Evolutionary conservation across 805 yeast genomes (phyloP).

Genomic region (Cyberlindnera lachancei): DNA sequence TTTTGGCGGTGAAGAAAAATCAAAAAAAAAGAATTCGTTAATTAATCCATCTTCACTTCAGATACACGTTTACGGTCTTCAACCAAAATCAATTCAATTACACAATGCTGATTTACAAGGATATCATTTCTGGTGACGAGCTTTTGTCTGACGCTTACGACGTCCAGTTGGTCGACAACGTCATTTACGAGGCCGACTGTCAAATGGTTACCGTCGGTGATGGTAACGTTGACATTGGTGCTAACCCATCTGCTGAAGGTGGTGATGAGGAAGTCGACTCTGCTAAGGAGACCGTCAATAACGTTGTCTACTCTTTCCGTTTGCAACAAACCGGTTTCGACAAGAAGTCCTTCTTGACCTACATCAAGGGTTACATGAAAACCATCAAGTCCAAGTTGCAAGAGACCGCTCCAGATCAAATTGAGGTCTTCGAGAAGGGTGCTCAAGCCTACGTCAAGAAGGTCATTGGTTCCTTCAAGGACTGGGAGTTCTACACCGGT

Average conservation of each 20-base stretch:
- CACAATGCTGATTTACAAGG: slow-evolving; percentile 31
- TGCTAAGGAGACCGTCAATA: slow-evolving; percentile 88
- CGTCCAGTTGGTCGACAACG: slow-evolving; percentile 77
- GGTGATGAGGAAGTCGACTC: slow-evolving; percentile 76
- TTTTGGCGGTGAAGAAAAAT: no score
- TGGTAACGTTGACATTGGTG: slow-evolving; percentile 97
- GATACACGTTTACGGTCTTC: no score
- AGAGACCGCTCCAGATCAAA: slow-evolving; percentile 82
- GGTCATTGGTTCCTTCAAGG: slow-evolving; percentile 90
- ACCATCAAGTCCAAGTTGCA: slow-evolving; percentile 83
- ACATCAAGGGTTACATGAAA: slow-evolving; percentile 99
- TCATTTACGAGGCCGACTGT: slow-evolving; percentile 95
- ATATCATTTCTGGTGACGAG: slow-evolving; percentile 92
- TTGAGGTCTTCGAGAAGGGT: slow-evolving; percentile 92
- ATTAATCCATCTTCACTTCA: no score
- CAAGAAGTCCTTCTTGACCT: slow-evolving; percentile 94
- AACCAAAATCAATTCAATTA: no score
- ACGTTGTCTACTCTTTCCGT: slow-evolving; percentile 98
- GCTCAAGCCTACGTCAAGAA: slow-evolving; percentile 95
- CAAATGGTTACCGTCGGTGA: slow-evolving; percentile 82
- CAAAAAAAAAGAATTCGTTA: no score
- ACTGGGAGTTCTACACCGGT: slow-evolving; percentile 99
- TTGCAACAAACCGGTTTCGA: slow-evolving; percentile 92
- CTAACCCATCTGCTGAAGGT: slow-evolving; percentile 98
- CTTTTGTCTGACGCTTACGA: slow-evolving; percentile 96